These are phyloP conservation scores for Logfia minima DNA, from an alignment of 129 eudicot species.

Conservation along the genomic window DNA sequence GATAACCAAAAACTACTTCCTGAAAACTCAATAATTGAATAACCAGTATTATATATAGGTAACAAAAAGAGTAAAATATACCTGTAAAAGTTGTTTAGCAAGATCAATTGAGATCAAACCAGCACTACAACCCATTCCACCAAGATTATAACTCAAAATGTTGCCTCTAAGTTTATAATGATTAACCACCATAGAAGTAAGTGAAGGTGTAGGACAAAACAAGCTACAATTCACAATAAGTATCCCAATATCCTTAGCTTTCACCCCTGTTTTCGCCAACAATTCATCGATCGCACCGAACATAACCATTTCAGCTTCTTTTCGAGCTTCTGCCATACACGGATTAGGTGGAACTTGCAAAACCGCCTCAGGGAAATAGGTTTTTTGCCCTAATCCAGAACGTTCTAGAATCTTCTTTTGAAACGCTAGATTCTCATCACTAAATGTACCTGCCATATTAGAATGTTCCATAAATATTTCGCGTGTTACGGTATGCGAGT, in stretches of 20 bases:
- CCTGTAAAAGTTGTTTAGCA: slow-evolving; percentile 59
- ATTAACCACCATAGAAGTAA: slow-evolving; percentile 53
- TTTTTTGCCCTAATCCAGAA: slow-evolving; percentile 77
- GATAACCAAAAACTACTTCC: too few relatives aligned
- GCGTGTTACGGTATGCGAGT: slow-evolving; percentile 4
- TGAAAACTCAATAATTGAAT: neutral
- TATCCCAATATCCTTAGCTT: slow-evolving; percentile 69
- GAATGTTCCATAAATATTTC: slow-evolving; percentile 34
- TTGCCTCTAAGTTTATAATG: slow-evolving; percentile 69
- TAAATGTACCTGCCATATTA: slow-evolving; percentile 6
- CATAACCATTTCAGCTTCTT: slow-evolving; percentile 89
- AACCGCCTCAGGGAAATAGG: slow-evolving; percentile 73
- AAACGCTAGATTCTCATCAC: slow-evolving; percentile 38
- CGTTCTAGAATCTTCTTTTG: slow-evolving; percentile 66
- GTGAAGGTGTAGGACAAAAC: slow-evolving; percentile 53
- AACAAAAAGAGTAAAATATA: neutral
- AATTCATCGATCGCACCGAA: slow-evolving; percentile 77
- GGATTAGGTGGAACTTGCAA: slow-evolving; percentile 64
- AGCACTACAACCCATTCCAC: slow-evolving; percentile 86
- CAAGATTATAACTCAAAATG: slow-evolving; percentile 57
- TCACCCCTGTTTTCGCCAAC: slow-evolving; percentile 60
- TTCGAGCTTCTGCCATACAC: slow-evolving; percentile 72
- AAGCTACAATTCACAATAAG: slow-evolving; percentile 57
- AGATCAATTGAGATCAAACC: slow-evolving; percentile 63
- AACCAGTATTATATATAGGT: neutral